A percentile compares a stretch with the other conserved stretches of the same genome.
Conservation (phyloP, 441 rosid genomes). For the Viola pubescens region DNA sequence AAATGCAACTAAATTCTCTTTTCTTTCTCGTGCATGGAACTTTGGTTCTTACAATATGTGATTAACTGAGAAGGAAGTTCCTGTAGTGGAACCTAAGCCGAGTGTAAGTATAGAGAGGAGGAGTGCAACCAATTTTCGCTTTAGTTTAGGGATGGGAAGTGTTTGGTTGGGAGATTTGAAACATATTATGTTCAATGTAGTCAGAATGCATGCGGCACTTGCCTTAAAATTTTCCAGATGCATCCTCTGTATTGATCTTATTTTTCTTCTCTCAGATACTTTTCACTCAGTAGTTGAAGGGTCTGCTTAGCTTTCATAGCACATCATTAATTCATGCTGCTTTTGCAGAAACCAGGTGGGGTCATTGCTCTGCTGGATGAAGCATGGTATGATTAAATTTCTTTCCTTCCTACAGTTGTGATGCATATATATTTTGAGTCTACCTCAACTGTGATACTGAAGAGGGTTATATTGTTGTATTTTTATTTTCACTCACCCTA, state of each 20-base stretch:
- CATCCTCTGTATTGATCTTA: background rate
- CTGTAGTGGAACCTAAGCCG: too few relatives aligned
- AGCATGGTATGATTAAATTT: conserved; percentile 61
- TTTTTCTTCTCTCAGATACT: background rate
- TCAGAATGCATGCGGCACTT: too few relatives aligned
- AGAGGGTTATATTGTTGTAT: too few relatives aligned
- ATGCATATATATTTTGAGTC: too few relatives aligned
- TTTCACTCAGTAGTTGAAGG: background rate
- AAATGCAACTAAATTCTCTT: background rate
- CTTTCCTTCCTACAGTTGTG: conserved; percentile 15
- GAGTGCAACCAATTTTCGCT: too few relatives aligned
- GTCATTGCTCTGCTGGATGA: conserved; percentile 86
- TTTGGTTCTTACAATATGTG: background rate
- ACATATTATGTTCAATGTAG: too few relatives aligned
- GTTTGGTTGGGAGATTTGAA: too few relatives aligned
- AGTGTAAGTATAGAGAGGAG: too few relatives aligned
- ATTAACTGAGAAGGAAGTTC: too few relatives aligned
- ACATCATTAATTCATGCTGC: conserved; percentile 7
- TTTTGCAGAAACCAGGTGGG: conserved; percentile 91
- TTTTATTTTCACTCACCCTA: conserved; percentile 20
- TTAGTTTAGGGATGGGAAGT: too few relatives aligned
- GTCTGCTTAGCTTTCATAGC: background rate
- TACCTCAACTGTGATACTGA: too few relatives aligned
- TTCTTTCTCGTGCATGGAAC: background rate
- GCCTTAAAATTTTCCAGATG: background rate